A percentile compares a stretch with the other conserved stretches of the same genome.
phyloP scores from a whole-genome alignment of 2,329 filamentous ascomycete species.

The Alternaria viburni region DNA sequence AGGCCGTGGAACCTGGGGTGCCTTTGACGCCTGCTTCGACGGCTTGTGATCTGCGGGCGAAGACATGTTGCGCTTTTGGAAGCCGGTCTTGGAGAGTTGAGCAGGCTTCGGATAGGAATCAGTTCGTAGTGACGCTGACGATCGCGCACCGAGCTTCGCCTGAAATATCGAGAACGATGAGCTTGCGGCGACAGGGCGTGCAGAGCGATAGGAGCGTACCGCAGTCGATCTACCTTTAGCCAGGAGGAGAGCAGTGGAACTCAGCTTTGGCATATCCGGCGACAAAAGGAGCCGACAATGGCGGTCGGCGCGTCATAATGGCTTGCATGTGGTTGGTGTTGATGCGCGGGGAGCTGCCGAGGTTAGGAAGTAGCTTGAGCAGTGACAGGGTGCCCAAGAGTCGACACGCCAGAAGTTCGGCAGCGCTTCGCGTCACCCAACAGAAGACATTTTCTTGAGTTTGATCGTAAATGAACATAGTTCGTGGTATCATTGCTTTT shows the following conservation, averaged over 20 bases:
- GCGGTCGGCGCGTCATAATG: constrained; percentile 25
- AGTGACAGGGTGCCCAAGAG: neutral
- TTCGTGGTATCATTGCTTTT: constrained; percentile 49
- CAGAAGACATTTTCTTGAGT: neutral
- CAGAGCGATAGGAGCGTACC: neutral
- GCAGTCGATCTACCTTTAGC: constrained; percentile 3
- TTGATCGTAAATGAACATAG: constrained; percentile 13
- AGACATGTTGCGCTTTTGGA: constrained; percentile 37
- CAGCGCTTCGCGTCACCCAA: constrained; percentile 4
- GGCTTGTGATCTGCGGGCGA: constrained; percentile 40
- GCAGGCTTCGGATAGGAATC: neutral
- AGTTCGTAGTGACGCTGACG: neutral
- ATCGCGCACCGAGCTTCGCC: neutral
- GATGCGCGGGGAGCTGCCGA: constrained; percentile 43
- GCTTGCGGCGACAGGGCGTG: neutral
- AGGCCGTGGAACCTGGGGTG: constrained; percentile 61
- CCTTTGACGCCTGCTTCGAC: constrained; percentile 41
- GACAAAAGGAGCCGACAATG: constrained; percentile 13
- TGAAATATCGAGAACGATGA: neutral
- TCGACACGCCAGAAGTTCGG: neutral
- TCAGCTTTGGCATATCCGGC: constrained; percentile 36
- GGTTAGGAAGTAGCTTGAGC: constrained; percentile 25
- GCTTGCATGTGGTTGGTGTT: constrained; percentile 21
- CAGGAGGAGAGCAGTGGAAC: constrained; percentile 12
- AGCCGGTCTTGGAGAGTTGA: neutral